Evolutionary conservation across 129 eudicot genomes (phyloP).

Genomic region (Lactuca saligna): DNA sequence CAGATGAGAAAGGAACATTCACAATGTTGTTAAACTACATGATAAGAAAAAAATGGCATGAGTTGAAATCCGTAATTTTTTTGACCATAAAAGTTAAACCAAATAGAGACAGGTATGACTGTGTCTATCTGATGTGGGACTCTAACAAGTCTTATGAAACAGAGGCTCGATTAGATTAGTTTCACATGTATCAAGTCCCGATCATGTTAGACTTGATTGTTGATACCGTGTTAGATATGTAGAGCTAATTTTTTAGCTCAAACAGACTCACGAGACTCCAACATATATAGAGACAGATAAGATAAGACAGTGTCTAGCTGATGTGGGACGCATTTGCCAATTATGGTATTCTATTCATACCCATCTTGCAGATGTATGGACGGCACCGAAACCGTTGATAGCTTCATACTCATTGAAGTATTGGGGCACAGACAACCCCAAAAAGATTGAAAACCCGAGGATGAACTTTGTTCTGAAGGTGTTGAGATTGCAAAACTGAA

Average conservation of each 20-base stretch:
- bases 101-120: too few species aligned
- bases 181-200: too few species aligned
- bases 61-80: neutral
- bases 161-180: too few species aligned
- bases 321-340: neutral
- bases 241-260: neutral
- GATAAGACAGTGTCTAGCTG: neutral
- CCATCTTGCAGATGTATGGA: slow-evolving; percentile 65
- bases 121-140: too few species aligned
- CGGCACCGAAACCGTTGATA: slow-evolving; percentile 50
- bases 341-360: slow-evolving; percentile 21
- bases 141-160: too few species aligned
- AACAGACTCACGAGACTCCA: neutral
- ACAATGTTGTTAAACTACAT: slow-evolving; percentile 62
- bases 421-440: slow-evolving; percentile 64
- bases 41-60: neutral
- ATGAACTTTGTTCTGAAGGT: slow-evolving; percentile 62
- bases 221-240: neutral
- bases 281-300: too few species aligned
- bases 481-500: slow-evolving; percentile 69
- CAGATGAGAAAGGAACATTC: slow-evolving; percentile 55
- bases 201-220: too few species aligned
- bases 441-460: slow-evolving; percentile 50
- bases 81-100: slow-evolving; percentile 7
- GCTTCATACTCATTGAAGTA: slow-evolving; percentile 59